Evolutionary conservation across 257 asterid genomes (phyloP).

Genomic region (Gynochthodes officinalis): DNA sequence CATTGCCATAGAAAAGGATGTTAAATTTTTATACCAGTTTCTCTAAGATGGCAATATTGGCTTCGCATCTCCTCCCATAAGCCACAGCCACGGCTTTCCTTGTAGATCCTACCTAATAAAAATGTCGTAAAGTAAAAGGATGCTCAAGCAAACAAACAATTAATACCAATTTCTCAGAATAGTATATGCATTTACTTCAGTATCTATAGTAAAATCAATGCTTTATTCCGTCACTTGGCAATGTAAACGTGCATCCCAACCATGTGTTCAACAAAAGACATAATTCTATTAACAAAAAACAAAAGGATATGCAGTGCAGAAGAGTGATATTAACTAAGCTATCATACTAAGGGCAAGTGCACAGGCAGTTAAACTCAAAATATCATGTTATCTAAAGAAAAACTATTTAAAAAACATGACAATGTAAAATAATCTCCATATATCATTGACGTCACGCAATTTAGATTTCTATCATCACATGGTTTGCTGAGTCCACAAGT

Average conservation of each 20-base stretch:
- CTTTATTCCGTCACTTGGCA: neutral
- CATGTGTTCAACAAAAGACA: neutral
- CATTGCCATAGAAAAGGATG: slow-evolving; percentile 3
- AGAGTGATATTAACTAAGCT: neutral
- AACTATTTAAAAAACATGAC: no score
- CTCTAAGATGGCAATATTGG: slow-evolving; percentile 65
- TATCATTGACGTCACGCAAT: neutral
- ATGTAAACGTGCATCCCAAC: no score
- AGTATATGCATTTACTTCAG: slow-evolving; percentile 14
- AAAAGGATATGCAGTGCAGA: neutral
- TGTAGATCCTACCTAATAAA: slow-evolving; percentile 79
- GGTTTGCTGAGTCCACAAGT: neutral
- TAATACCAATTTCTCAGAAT: neutral
- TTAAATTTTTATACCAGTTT: slow-evolving; percentile 50
- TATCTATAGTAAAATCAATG: neutral
- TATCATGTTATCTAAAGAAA: neutral
- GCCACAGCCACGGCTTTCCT: slow-evolving; percentile 80
- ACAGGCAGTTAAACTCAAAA: neutral
- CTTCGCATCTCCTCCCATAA: slow-evolving; percentile 84
- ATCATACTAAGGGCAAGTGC: neutral
- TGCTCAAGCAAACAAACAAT: neutral
- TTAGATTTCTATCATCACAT: neutral
- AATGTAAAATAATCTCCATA: neutral
- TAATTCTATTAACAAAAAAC: neutral
- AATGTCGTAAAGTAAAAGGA: neutral